phyloP scores from a whole-genome alignment of 2,329 filamentous ascomycete genomes.

The Allantophomopsis cytisporea region DNA sequence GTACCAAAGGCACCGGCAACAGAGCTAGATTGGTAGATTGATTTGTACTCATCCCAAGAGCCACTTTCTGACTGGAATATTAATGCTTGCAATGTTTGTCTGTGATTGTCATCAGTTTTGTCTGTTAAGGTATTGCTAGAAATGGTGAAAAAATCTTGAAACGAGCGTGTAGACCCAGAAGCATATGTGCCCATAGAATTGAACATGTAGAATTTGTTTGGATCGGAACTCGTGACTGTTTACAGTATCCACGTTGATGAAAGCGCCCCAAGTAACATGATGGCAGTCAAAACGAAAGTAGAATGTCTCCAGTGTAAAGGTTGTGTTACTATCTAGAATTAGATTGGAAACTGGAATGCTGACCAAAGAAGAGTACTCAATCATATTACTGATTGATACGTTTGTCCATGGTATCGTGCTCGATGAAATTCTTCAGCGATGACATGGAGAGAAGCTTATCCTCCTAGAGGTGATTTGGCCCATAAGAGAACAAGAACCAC shows the following conservation, averaged over 20 bases:
- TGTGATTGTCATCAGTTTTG: background rate
- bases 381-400: background rate
- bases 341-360: background rate
- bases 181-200: background rate
- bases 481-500: constrained; percentile 14
- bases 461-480: constrained; percentile 17
- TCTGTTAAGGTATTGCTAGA: background rate
- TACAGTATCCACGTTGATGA: background rate
- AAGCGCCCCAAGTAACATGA: background rate
- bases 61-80: background rate
- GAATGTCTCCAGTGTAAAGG: background rate
- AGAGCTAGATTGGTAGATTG: background rate
- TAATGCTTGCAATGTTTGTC: background rate
- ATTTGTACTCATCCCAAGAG: background rate
- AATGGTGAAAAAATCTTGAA: background rate
- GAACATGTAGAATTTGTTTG: background rate
- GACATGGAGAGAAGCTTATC: constrained; percentile 16
- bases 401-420: background rate
- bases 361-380: background rate
- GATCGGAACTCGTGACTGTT: background rate
- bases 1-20: background rate
- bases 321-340: background rate
- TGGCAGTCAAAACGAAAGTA: background rate
- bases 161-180: background rate
- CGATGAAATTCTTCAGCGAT: constrained; percentile 1